Evolutionary conservation across 257 asterid species (phyloP).

Genomic region (Orobanche coerulescens): DNA sequence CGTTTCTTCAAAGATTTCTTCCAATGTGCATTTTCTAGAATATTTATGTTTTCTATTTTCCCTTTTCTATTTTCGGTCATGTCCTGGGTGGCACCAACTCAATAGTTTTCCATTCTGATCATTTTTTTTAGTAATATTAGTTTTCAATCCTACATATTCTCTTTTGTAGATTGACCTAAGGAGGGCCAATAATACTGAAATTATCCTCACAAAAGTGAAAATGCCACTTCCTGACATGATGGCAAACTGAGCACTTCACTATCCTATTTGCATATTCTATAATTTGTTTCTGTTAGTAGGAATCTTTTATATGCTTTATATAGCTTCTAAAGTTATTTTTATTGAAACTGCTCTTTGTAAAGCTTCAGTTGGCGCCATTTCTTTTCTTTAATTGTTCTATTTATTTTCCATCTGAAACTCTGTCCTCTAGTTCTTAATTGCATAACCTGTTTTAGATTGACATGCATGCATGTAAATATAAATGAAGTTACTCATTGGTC

Average conservation of each 20-base stretch:
- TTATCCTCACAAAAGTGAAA: constrained; percentile 98
- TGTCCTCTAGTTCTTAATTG: neutral
- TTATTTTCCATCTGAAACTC: neutral
- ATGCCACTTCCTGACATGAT: constrained; percentile 99
- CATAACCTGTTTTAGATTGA: constrained; percentile 16
- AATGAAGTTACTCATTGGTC: constrained; percentile 6
- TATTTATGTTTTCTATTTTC: no score
- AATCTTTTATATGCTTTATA: constrained; percentile 1
- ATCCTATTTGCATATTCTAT: no score
- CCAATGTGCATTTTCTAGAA: neutral
- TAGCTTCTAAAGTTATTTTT: constrained; percentile 4
- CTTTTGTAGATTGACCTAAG: constrained; percentile 75
- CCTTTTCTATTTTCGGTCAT: no score
- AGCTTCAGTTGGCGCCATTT: constrained; percentile 2
- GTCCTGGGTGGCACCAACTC: neutral
- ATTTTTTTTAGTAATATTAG: constrained; percentile 8
- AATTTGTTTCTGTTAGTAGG: no score
- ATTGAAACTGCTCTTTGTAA: neutral
- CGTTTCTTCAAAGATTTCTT: no score
- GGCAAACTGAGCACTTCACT: constrained; percentile 65
- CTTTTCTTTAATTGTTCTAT: neutral
- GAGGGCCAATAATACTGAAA: constrained; percentile 97
- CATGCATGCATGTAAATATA: neutral
- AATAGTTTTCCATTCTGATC: neutral
- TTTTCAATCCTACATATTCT: constrained; percentile 19